Conservation (phyloP, 2,329 filamentous ascomycete genomes). For the Phaeosphaeria sp. region DNA sequence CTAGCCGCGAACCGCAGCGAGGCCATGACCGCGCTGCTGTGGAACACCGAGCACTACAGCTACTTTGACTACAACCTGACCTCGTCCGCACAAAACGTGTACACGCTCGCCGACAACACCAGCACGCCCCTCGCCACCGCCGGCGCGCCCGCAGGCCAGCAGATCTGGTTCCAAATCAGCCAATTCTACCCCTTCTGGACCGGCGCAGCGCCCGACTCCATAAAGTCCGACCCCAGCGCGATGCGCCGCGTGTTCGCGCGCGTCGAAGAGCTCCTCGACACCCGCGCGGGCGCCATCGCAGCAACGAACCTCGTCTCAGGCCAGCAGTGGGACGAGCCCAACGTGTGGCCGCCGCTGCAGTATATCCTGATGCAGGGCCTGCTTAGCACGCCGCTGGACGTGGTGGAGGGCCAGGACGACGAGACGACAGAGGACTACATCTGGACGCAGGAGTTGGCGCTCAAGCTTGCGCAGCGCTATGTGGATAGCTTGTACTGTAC, state of each 20-base stretch:
- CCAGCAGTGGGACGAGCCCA: slow-evolving; percentile 75
- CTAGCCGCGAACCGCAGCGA: slow-evolving; percentile 62
- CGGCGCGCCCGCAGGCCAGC: slow-evolving; percentile 60
- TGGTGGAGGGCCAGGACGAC: slow-evolving; percentile 58
- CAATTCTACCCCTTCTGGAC: slow-evolving; percentile 75
- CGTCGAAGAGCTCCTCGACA: slow-evolving; percentile 60
- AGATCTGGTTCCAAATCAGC: slow-evolving; percentile 64
- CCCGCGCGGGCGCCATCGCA: slow-evolving; percentile 63
- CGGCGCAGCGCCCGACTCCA: slow-evolving; percentile 64
- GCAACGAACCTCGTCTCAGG: slow-evolving; percentile 67
- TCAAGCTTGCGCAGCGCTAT: slow-evolving; percentile 68
- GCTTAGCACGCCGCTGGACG: slow-evolving; percentile 64
- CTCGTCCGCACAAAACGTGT: slow-evolving; percentile 62
- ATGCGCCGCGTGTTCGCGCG: slow-evolving; percentile 62
- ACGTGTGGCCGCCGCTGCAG: slow-evolving; percentile 72
- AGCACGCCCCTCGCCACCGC: slow-evolving; percentile 45
- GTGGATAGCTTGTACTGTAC: slow-evolving; percentile 73
- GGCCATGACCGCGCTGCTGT: slow-evolving; percentile 69
- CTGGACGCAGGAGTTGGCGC: slow-evolving; percentile 62
- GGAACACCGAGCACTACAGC: slow-evolving; percentile 67
- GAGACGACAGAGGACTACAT: slow-evolving; percentile 53
- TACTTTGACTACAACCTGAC: slow-evolving; percentile 76
- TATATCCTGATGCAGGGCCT: slow-evolving; percentile 69
- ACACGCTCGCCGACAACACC: slow-evolving; percentile 54
- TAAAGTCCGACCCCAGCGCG: slow-evolving; percentile 66